phyloP scores from a whole-genome alignment of 768 basidiomycete genomes.

The Omphalotus guepiniiformis region DNA sequence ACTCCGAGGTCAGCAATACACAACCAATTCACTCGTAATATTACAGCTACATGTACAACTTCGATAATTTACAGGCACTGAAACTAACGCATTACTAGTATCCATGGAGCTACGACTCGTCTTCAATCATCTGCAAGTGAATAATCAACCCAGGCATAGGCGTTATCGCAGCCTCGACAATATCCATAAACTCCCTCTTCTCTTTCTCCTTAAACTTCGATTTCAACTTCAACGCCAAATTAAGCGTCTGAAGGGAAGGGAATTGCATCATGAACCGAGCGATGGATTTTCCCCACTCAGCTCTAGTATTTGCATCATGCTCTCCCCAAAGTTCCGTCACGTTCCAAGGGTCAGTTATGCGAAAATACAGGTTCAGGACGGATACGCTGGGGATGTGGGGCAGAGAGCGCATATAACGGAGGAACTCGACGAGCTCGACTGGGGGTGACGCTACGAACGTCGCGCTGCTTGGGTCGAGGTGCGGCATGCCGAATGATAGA shows the following conservation, averaged over 20 bases:
- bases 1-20: no score
- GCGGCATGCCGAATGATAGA: conserved; percentile 3
- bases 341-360: conserved; percentile 1
- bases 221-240: conserved; percentile 7
- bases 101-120: no score
- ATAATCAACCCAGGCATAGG: conserved; percentile 1
- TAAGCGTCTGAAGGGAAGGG: background rate
- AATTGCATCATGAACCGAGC: conserved; percentile 1
- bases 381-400: conserved; percentile 2
- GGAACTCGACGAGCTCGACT: conserved; percentile 5
- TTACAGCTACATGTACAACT: no score
- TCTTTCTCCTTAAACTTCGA: conserved; percentile 5
- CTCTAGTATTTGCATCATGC: conserved; percentile 1
- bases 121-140: conserved; percentile 4
- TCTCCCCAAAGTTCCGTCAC: conserved; percentile 5
- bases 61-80: no score
- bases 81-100: no score
- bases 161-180: conserved; percentile 1
- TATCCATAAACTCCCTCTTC: background rate
- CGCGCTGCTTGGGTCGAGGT: background rate
- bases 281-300: conserved; percentile 1
- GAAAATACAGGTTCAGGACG: background rate
- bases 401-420: conserved; percentile 1
- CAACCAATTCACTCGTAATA: no score
- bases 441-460: conserved; percentile 1